Conservation (phyloP, 768 basidiomycete genomes). For the Collybia nuda region DNA sequence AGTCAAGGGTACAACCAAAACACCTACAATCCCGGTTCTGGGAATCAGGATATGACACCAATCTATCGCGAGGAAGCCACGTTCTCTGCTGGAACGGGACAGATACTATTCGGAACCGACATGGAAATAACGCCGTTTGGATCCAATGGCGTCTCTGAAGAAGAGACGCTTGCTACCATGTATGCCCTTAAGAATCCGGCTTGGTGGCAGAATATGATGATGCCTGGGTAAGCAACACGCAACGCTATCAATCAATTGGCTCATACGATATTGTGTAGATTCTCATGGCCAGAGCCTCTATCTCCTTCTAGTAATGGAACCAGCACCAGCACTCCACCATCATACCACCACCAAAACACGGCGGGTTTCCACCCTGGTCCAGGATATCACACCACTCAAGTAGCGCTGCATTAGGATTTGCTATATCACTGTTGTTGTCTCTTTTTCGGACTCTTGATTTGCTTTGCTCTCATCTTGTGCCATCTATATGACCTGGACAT, state of each 20-base stretch:
- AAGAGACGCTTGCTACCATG: constrained; percentile 71
- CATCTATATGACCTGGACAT: no score
- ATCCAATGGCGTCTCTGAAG: constrained; percentile 38
- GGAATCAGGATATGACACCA: constrained; percentile 30
- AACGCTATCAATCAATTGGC: neutral
- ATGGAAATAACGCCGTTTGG: constrained; percentile 33
- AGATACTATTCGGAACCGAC: constrained; percentile 42
- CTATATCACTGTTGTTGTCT: neutral
- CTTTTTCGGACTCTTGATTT: neutral
- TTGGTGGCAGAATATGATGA: constrained; percentile 83
- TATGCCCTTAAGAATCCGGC: constrained; percentile 66
- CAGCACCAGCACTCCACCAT: constrained; percentile 17
- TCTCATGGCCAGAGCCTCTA: constrained; percentile 29
- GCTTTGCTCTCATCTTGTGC: no score
- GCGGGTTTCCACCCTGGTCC: neutral
- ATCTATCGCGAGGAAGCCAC: constrained; percentile 49
- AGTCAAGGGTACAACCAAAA: constrained; percentile 14
- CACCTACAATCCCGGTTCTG: constrained; percentile 14
- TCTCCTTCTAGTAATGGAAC: constrained; percentile 22
- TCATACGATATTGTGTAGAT: constrained; percentile 10
- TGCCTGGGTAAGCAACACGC: constrained; percentile 61
- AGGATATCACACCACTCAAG: neutral
- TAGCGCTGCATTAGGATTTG: neutral
- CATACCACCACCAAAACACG: constrained; percentile 7
- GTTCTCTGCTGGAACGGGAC: constrained; percentile 38